phyloP scores from a whole-genome alignment of 2,329 filamentous ascomycete species.

The Nemania sp. region DNA sequence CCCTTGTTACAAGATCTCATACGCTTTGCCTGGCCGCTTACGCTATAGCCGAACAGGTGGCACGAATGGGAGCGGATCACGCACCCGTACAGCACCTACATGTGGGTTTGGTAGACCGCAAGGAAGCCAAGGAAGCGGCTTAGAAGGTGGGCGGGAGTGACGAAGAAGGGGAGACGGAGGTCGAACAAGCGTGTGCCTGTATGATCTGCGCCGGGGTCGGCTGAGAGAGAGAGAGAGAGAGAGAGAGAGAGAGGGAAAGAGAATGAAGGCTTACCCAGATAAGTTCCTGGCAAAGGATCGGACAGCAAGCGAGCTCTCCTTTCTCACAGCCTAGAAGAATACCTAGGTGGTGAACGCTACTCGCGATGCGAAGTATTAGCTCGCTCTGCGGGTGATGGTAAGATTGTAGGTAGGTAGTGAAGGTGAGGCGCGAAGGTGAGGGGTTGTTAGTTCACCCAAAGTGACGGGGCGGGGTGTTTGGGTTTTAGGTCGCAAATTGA shows the following conservation, averaged over 20 bases:
- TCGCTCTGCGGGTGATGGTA: constrained; percentile 18
- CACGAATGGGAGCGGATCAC: constrained; percentile 26
- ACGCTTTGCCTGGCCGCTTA: constrained; percentile 37
- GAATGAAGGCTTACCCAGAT: constrained; percentile 19
- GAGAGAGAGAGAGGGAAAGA: not conserved
- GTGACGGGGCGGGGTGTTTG: constrained; percentile 28
- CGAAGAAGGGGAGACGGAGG: constrained; percentile 23
- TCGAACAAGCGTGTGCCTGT: constrained; percentile 31
- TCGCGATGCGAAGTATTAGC: constrained; percentile 19
- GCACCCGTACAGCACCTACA: constrained; percentile 16
- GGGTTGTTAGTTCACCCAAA: constrained; percentile 18
- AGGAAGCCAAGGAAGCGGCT: constrained; percentile 2
- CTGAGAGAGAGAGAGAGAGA: constrained; percentile 15
- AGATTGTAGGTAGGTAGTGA: constrained; percentile 5
- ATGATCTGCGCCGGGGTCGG: constrained; percentile 46
- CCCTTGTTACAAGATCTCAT: constrained; percentile 44
- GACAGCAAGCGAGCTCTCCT: not conserved
- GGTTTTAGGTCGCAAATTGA: constrained; percentile 14
- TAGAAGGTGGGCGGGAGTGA: constrained; percentile 23
- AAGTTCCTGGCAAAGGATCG: not conserved
- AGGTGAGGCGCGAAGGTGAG: constrained; percentile 22
- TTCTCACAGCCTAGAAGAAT: constrained; percentile 3
- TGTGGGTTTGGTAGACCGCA: constrained; percentile 12
- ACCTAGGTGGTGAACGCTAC: constrained; percentile 10
- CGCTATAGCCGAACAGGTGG: constrained; percentile 24